Evolutionary conservation across 202 grass and related monocot genomes (phyloP), one percentile per base, ranked within the genome.

Genomic region (Schoenoplectus tabernaemontani): DNA sequence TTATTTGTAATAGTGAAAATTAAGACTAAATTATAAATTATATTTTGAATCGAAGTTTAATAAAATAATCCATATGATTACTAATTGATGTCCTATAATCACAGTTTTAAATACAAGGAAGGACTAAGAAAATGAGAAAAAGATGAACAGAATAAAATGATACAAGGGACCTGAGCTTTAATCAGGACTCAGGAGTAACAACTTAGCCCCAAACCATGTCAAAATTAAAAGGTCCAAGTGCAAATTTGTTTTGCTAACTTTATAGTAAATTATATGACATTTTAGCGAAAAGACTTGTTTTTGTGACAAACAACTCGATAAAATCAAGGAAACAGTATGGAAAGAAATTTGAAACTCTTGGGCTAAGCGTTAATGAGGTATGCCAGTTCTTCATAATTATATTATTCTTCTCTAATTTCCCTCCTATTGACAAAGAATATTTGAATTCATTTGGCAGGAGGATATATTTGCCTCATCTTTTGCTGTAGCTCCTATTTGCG

Each of bases 381-480:
- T 42, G 50, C 11, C 82, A 57, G 22, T 36, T 56, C 59, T 42
- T 51, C 13, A 23, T 9, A 82, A 54, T 12, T 64, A 3, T 0
- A 8, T 19, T 59, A 41, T 59, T 15, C 38, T 82, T 69, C 42
- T 8, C 28, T 34, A 37, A 48, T 73, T 48, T 23, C 60, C 78
- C 13, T 76, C 4, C 17, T 59, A 59, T 38, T 60, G 37, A 5
- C 2, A 51, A 30, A 73, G 54, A 73, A 61, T 32, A 36, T 71
- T 78, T 37, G 7, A 34, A 51, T 61, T 77, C 26, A 81, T 78
- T 39, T 37, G 26, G 68, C 83, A 95, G 91, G 96, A 98, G 73
- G 96, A 98, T 86, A 98, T 98, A 76, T 98, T 98, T 81, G 96
- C 96, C 16, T 98, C 91, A 38, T 98, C 96, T 80, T 98, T 98